Conservation (phyloP, 1,284 basidiomycete species). For the Ceratobasidium sp. region DNA sequence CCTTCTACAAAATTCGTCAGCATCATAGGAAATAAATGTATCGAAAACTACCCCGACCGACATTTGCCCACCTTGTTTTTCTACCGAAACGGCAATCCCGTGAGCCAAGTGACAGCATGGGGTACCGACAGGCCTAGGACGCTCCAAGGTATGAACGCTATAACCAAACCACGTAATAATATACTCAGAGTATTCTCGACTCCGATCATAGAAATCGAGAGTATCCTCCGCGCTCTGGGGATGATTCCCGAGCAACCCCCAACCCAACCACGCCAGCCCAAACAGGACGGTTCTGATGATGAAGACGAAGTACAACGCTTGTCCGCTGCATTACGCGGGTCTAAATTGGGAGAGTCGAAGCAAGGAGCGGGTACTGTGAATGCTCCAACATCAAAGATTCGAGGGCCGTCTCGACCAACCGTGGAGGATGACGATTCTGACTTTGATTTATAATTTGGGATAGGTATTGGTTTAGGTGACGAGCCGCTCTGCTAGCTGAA, state of each 20-base stretch:
- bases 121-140: constrained; percentile 80
- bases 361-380: constrained; percentile 69
- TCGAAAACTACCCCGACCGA: constrained; percentile 93
- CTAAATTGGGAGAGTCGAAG: constrained; percentile 21
- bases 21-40: constrained; percentile 96
- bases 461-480: neutral
- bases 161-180: neutral
- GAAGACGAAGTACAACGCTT: constrained; percentile 53
- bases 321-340: constrained; percentile 31
- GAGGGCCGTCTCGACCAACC: constrained; percentile 58
- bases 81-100: constrained; percentile 91
- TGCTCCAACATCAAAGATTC: constrained; percentile 64
- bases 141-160: constrained; percentile 74
- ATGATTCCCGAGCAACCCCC: constrained; percentile 39
- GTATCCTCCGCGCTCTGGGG: constrained; percentile 39
- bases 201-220: constrained; percentile 34
- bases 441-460: constrained; percentile 68
- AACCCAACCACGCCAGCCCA: constrained; percentile 48
- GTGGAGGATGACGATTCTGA: constrained; percentile 75
- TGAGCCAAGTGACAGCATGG: constrained; percentile 88
- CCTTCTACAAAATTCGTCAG: constrained; percentile 96
- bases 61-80: constrained; percentile 93
- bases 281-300: constrained; percentile 63
- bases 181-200: neutral
- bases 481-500: neutral